Conservation (phyloP, 1,139 yeast species). For the Pichia terricola region DNA sequence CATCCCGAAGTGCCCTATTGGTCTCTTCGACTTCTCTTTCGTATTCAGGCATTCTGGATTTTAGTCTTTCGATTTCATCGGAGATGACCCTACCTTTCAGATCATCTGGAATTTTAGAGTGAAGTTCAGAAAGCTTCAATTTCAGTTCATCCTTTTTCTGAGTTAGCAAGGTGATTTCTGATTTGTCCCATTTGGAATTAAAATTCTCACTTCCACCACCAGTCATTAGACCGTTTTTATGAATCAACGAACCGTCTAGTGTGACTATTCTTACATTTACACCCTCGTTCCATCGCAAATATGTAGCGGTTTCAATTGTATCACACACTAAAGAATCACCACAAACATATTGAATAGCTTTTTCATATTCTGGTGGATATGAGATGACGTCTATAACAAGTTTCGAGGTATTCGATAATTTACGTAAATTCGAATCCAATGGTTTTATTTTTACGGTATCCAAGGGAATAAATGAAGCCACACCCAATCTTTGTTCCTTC, state of each 20-base stretch:
- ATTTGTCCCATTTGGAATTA: conserved; percentile 60
- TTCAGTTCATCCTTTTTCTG: conserved; percentile 53
- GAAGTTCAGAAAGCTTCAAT: conserved; percentile 42
- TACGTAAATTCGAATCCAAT: conserved; percentile 46
- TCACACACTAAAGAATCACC: conserved; percentile 81
- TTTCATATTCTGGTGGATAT: conserved; percentile 59
- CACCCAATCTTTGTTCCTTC: conserved; percentile 80
- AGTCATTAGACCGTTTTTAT: conserved; percentile 83
- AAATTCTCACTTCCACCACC: conserved; percentile 56
- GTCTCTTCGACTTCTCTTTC: conserved; percentile 41
- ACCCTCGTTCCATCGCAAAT: conserved; percentile 57
- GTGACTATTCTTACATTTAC: conserved; percentile 67
- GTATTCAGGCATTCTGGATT: conserved; percentile 43
- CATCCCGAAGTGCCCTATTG: conserved; percentile 45
- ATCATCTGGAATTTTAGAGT: conserved; percentile 43
- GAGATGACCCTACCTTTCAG: conserved; percentile 45
- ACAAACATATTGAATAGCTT: conserved; percentile 74
- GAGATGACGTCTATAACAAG: conserved; percentile 69
- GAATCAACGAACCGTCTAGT: conserved; percentile 76
- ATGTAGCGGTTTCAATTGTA: conserved; percentile 54
- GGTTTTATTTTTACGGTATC: conserved; percentile 64
- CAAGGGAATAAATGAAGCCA: conserved; percentile 80
- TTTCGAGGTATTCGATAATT: conserved; percentile 44
- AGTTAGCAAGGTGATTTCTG: conserved; percentile 50
- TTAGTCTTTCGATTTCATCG: conserved; percentile 48